Evolutionary conservation across 208 protist species (phyloP).

Genomic region (Angomonas desouzai): DNA sequence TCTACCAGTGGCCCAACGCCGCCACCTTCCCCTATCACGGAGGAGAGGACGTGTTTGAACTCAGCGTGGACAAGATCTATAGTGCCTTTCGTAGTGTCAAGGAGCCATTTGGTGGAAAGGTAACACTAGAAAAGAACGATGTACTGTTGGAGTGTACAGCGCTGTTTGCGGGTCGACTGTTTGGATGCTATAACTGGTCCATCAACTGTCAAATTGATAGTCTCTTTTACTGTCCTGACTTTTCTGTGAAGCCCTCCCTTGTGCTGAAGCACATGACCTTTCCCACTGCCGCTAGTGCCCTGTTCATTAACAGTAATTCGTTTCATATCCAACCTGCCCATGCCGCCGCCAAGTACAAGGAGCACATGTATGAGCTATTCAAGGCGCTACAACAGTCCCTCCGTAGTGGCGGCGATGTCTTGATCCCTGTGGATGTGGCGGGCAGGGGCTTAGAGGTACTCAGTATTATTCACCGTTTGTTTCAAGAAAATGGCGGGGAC

Average conservation of each 20-base stretch:
- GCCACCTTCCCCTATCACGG: constrained; percentile 30
- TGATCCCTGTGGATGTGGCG: constrained; percentile 74
- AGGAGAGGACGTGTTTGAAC: constrained; percentile 29
- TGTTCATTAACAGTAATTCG: constrained; percentile 38
- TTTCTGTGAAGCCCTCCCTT: constrained; percentile 72
- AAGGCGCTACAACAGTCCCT: constrained; percentile 76
- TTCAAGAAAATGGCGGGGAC: constrained; percentile 69
- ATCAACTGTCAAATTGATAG: constrained; percentile 89
- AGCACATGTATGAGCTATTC: constrained; percentile 70
- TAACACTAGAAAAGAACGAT: constrained; percentile 32
- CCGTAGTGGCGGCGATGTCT: constrained; percentile 77
- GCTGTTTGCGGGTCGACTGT: constrained; percentile 66
- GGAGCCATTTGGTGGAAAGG: constrained; percentile 75
- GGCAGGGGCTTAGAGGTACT: constrained; percentile 79
- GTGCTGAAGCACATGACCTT: constrained; percentile 63
- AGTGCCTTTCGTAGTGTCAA: constrained; percentile 74
- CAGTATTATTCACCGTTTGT: constrained; percentile 56
- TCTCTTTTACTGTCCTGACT: constrained; percentile 87
- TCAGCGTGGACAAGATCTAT: constrained; percentile 82
- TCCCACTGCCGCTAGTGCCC: constrained; percentile 66
- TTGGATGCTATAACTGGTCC: constrained; percentile 74
- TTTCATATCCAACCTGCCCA: constrained; percentile 8
- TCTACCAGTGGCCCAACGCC: constrained; percentile 75
- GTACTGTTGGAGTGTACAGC: constrained; percentile 62
- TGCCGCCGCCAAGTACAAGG: constrained; percentile 35